Percentiles rank a stretch among this genome's conserved stretches.
Conservation (phyloP, 805 yeast genomes). For the Starmerella roubikii region DNA sequence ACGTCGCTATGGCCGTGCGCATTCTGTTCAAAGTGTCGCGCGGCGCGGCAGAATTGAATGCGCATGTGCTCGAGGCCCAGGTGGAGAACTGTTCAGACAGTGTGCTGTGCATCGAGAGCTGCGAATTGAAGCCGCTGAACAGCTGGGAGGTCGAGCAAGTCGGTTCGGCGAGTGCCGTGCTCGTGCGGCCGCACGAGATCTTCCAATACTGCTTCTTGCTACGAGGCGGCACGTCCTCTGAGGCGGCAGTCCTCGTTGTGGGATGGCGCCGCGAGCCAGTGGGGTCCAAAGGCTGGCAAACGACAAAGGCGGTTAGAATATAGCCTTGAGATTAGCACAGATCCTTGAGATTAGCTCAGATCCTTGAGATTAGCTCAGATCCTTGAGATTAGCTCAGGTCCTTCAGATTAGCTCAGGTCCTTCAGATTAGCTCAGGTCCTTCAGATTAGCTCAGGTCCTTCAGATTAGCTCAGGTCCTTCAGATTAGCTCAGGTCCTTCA, state of each 20-base stretch:
- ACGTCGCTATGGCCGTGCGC: slow-evolving; percentile 23
- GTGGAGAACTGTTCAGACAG: slow-evolving; percentile 25
- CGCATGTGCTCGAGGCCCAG: slow-evolving; percentile 24
- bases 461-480: no score
- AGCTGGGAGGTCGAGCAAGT: slow-evolving; percentile 16
- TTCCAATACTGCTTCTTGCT: slow-evolving; percentile 22
- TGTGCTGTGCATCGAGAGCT: slow-evolving; percentile 22
- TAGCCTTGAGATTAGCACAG: no score
- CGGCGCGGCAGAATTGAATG: slow-evolving; percentile 6
- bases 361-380: no score
- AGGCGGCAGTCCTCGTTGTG: slow-evolving; percentile 19
- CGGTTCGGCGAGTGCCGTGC: slow-evolving; percentile 2
- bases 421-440: no score
- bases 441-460: no score
- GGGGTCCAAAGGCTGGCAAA: slow-evolving; percentile 26
- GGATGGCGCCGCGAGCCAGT: slow-evolving; percentile 29
- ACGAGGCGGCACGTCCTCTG: slow-evolving; percentile 12
- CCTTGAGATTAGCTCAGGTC: no score
- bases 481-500: no score
- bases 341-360: no score
- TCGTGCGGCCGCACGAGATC: slow-evolving; percentile 23
- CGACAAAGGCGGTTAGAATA: slow-evolving; percentile 15
- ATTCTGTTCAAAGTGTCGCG: slow-evolving; percentile 23
- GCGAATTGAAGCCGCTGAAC: slow-evolving; percentile 20
- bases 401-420: no score